A percentile compares a stretch with the other conserved stretches of the same genome.
Conservation (phyloP, 1,284 basidiomycete genomes). For the Puccinia triticina region DNA sequence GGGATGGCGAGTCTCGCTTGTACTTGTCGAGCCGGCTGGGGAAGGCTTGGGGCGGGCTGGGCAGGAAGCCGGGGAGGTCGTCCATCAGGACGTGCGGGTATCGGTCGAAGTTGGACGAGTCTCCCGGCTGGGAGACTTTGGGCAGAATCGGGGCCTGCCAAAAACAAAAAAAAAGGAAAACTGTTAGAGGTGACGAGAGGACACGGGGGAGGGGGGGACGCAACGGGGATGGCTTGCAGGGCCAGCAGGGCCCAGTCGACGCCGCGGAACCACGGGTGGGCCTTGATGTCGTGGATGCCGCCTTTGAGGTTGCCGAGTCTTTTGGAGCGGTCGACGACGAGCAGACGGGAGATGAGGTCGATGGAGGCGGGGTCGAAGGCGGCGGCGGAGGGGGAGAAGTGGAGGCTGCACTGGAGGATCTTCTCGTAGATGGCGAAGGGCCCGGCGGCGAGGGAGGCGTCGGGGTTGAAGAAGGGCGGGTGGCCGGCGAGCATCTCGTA, state of each 20-base stretch:
- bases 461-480: constrained; percentile 51
- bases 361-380: constrained; percentile 56
- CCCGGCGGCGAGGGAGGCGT: not conserved
- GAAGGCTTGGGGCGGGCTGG: too few relatives aligned
- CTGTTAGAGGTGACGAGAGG: not conserved
- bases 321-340: constrained; percentile 56
- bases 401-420: constrained; percentile 55
- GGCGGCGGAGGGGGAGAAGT: constrained; percentile 50
- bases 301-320: constrained; percentile 57
- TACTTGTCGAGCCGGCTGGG: too few relatives aligned
- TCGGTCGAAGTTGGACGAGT: constrained; percentile 57
- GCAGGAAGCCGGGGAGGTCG: constrained; percentile 56
- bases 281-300: constrained; percentile 57
- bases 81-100: constrained; percentile 55
- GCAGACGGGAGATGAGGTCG: constrained; percentile 56
- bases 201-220: not conserved
- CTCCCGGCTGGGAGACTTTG: constrained; percentile 53
- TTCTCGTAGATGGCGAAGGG: constrained; percentile 58
- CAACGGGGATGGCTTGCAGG: constrained; percentile 54
- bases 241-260: constrained; percentile 57
- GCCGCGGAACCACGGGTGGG: constrained; percentile 58
- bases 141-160: constrained; percentile 57
- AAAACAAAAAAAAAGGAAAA: not conserved
- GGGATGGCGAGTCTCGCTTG: too few relatives aligned
- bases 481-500: constrained; percentile 63